phyloP scores from a whole-genome alignment of 768 basidiomycete species.

The Suillus subluteus region DNA sequence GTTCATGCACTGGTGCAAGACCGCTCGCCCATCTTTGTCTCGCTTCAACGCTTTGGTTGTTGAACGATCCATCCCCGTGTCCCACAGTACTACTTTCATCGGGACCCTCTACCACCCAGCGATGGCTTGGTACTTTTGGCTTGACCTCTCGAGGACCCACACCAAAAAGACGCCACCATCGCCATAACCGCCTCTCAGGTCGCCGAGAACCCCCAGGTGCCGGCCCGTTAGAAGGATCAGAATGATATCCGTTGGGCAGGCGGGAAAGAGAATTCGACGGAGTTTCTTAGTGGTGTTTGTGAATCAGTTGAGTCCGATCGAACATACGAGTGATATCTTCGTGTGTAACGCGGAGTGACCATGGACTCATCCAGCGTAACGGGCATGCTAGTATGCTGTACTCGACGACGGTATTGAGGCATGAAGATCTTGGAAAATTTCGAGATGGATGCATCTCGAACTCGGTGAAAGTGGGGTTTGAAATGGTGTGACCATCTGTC shows the following conservation, averaged over 20 bases:
- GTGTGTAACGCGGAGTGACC: background rate
- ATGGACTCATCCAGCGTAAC: slow-evolving; percentile 32
- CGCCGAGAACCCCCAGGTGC: slow-evolving; percentile 9
- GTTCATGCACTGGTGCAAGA: slow-evolving; percentile 20
- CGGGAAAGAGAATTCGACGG: slow-evolving; percentile 18
- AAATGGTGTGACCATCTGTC: slow-evolving; percentile 19
- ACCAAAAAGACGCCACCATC: slow-evolving; percentile 31
- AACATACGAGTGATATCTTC: slow-evolving; percentile 2
- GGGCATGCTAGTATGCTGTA: slow-evolving; percentile 18
- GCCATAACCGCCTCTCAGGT: slow-evolving; percentile 11
- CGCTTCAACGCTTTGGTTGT: slow-evolving; percentile 13
- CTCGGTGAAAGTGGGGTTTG: slow-evolving; percentile 18
- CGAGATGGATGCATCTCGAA: slow-evolving; percentile 19
- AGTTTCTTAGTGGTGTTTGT: slow-evolving; percentile 28
- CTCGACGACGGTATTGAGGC: slow-evolving; percentile 20
- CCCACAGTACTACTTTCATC: slow-evolving; percentile 26
- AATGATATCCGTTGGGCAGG: background rate
- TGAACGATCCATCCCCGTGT: slow-evolving; percentile 20
- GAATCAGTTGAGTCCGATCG: slow-evolving; percentile 34
- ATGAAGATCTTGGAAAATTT: slow-evolving; percentile 22
- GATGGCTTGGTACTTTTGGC: slow-evolving; percentile 21
- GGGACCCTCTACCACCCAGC: slow-evolving; percentile 31
- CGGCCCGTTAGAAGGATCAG: background rate
- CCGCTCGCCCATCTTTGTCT: slow-evolving; percentile 2
- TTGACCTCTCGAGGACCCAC: slow-evolving; percentile 30